Evolutionary conservation across 495 filamentous ascomycete species (phyloP).

Genomic region (Polyplosphaeria fusca): DNA sequence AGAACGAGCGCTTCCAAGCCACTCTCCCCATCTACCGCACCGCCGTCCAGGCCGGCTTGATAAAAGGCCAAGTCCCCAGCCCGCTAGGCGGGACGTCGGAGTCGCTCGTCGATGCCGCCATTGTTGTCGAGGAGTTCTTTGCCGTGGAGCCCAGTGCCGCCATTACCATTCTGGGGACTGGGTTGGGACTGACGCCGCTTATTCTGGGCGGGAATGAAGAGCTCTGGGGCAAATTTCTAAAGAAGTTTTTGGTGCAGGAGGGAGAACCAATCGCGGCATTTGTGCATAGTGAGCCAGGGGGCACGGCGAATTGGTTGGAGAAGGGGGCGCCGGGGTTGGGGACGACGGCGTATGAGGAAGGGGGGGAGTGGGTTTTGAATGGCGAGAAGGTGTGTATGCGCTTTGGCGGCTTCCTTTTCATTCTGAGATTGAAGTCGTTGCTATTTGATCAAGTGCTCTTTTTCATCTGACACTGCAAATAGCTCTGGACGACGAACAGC

Average conservation of each 20-base stretch:
- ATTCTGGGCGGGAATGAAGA: conserved; percentile 45
- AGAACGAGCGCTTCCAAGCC: conserved; percentile 46
- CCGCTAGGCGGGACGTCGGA: conserved; percentile 46
- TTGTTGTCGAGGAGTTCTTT: conserved; percentile 55
- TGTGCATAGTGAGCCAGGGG: conserved; percentile 51
- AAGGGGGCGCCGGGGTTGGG: conserved; percentile 48
- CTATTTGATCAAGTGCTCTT: not conserved
- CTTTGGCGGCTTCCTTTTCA: not conserved
- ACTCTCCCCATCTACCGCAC: conserved; percentile 47
- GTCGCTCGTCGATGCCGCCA: conserved; percentile 47
- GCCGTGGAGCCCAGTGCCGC: conserved; percentile 48
- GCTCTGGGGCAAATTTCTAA: conserved; percentile 46
- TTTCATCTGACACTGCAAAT: conserved; percentile 1
- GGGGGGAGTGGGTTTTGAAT: conserved; percentile 53
- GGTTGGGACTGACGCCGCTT: conserved; percentile 50
- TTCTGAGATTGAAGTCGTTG: not conserved
- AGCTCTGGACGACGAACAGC: conserved; percentile 56
- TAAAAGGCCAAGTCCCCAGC: conserved; percentile 49
- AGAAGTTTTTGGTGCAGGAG: conserved; percentile 48
- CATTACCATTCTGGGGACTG: conserved; percentile 53
- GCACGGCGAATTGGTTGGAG: conserved; percentile 53
- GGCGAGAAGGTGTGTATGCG: conserved; percentile 50
- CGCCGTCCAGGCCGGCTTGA: conserved; percentile 46
- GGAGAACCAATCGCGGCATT: conserved; percentile 51
- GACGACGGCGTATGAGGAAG: conserved; percentile 50